Evolutionary conservation across 257 asterid species (phyloP), one percentile per base, ranked within the genome.

Genomic region (Solanum verrucosum): DNA sequence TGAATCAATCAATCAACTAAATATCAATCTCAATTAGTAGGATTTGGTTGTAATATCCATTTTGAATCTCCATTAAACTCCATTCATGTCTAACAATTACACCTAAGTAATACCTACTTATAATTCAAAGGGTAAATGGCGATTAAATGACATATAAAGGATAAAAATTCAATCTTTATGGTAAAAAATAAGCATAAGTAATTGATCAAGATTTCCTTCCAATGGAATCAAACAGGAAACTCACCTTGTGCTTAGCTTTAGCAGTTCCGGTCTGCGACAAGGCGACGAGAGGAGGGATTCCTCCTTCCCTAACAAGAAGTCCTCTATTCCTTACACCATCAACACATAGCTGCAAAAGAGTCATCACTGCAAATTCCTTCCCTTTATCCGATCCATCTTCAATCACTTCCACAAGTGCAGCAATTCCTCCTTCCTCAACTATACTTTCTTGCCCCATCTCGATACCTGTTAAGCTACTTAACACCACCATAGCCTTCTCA

Each of bases 401-500:
- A 63, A 97, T 93, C 4, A 93, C 98, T 90, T 97, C 99, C 70
- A 96, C 98, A 86, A 97, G 89, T 14, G 97, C 96, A 1, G 94
- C 94, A 23, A 97, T 89, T 71, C 99, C 99, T 1, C 98, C 98
- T 95, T 94, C 99, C 89, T 93, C 98, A 25, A 95, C 91, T 15
- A 96, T 93, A 6, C 98, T 95, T 42, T 94, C 98, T 25, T 89
- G 87, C 37, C 99, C 99, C 83, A 88, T 59, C 87, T 94, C 96
- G 14, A 89, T 88, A 84, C 90, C 94, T 0, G 98, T 95, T 93
- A 97, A 91, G 92, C 96, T 95, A 88, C 96, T 95, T 95, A 97
- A 86, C 40, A 97, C 99, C 89, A 95, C 99, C 98, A 97, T 94
- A 3, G 99, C 97, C 93, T 97, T 97, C 95, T 97, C 99, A 4